phyloP scores from a whole-genome alignment of 192 early-diverging fungal species.

The Geranomyces michiganensis region DNA sequence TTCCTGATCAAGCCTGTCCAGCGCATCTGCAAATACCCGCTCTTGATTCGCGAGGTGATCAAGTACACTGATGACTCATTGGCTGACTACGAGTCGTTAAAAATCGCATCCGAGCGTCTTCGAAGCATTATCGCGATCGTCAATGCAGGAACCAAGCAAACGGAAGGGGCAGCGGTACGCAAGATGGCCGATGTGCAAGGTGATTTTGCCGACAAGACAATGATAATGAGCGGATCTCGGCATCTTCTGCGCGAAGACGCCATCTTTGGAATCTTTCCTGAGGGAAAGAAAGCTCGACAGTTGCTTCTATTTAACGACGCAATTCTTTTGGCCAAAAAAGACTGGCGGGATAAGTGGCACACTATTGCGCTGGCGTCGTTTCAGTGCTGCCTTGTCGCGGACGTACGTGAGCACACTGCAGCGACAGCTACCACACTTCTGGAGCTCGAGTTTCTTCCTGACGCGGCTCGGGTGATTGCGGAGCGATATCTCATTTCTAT shows the following conservation, averaged over 20 bases:
- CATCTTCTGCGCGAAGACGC: slow-evolving; percentile 55
- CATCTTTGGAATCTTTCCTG: slow-evolving; percentile 21
- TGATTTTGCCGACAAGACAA: slow-evolving; percentile 53
- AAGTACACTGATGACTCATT: slow-evolving; percentile 50
- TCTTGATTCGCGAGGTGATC: slow-evolving; percentile 69
- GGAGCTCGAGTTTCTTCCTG: slow-evolving; percentile 6
- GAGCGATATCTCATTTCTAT: slow-evolving; percentile 46
- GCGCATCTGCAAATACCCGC: slow-evolving; percentile 98
- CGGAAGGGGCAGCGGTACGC: slow-evolving; percentile 38
- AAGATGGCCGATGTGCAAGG: slow-evolving; percentile 53
- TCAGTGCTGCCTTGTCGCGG: slow-evolving; percentile 47
- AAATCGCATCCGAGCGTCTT: slow-evolving; percentile 47
- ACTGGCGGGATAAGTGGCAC: slow-evolving; percentile 58
- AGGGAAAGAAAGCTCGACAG: slow-evolving; percentile 39
- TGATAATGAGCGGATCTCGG: slow-evolving; percentile 46
- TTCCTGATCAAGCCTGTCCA: slow-evolving; percentile 97
- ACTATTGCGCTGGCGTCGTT: slow-evolving; percentile 49
- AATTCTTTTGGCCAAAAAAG: slow-evolving; percentile 49
- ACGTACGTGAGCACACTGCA: slow-evolving; percentile 43
- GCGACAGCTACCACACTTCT: slow-evolving; percentile 1
- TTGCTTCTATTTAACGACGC: slow-evolving; percentile 61
- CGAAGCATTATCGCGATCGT: slow-evolving; percentile 50
- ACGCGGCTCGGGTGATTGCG: not conserved
- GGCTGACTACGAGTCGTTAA: slow-evolving; percentile 38
- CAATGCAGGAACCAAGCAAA: slow-evolving; percentile 49